phyloP scores from a whole-genome alignment of 805 yeast genomes.

The Candida montana region DNA sequence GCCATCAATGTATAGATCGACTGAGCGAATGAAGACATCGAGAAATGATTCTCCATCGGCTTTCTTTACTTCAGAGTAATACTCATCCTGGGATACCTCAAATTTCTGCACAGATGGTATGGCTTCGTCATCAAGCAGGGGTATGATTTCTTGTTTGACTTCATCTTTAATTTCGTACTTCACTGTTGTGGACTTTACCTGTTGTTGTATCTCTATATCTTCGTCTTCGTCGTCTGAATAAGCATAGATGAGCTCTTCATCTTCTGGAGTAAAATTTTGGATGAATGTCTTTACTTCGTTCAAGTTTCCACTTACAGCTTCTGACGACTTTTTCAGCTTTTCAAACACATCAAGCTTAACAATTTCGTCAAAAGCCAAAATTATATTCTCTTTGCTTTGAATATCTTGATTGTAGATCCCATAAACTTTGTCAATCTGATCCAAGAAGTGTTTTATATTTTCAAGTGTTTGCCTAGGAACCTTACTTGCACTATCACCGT shows the following conservation, averaged over 20 bases:
- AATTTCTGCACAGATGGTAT: too few species aligned
- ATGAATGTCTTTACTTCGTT: conserved; percentile 36
- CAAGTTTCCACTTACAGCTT: conserved; percentile 32
- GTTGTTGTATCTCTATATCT: too few species aligned
- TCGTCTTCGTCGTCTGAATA: background rate
- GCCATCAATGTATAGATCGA: conserved; percentile 28
- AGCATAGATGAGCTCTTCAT: conserved; percentile 15
- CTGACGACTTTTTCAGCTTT: conserved; percentile 17
- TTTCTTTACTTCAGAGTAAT: background rate
- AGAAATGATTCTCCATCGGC: conserved; percentile 17
- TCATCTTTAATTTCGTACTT: too few species aligned
- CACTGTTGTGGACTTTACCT: too few species aligned
- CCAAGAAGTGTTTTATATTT: background rate
- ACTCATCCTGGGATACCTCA: too few species aligned
- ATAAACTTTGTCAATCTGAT: background rate
- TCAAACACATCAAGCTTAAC: background rate
- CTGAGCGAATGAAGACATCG: conserved; percentile 31
- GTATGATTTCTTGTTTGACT: too few species aligned
- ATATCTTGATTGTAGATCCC: background rate
- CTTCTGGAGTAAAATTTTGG: conserved; percentile 30
- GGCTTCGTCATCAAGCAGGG: too few species aligned
- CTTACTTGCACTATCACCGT: conserved; percentile 1
- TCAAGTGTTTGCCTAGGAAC: conserved; percentile 7
- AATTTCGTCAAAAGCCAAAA: conserved; percentile 16
- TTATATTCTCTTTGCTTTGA: conserved; percentile 1